phyloP scores from a whole-genome alignment of 805 yeast species.

The Saccharomyces mikatae region DNA sequence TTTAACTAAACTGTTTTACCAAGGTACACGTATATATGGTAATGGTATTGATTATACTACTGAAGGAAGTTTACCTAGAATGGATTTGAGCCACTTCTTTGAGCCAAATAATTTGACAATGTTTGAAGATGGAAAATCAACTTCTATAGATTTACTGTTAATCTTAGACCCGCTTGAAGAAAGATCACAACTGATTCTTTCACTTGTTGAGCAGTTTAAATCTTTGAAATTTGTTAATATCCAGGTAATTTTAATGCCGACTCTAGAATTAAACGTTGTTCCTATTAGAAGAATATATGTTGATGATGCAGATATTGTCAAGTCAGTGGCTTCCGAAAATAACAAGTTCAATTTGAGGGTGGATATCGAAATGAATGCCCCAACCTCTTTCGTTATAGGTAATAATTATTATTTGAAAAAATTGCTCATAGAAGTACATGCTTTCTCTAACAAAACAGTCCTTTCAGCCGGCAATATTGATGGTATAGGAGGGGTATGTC shows the following conservation, averaged over 20 bases:
- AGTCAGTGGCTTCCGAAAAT: slow-evolving; percentile 20
- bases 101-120: slow-evolving; percentile 12
- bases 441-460: slow-evolving; percentile 34
- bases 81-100: slow-evolving; percentile 33
- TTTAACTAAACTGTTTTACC: slow-evolving; percentile 39
- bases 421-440: slow-evolving; percentile 65
- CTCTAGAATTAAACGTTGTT: slow-evolving; percentile 33
- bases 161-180: slow-evolving; percentile 69
- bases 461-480: slow-evolving; percentile 22
- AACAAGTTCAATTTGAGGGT: slow-evolving; percentile 20
- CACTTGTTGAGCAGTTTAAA: slow-evolving; percentile 38
- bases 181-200: slow-evolving; percentile 52
- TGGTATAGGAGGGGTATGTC: slow-evolving; percentile 42
- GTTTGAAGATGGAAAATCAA: slow-evolving; percentile 19
- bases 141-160: slow-evolving; percentile 46
- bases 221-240: slow-evolving; percentile 44
- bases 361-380: slow-evolving; percentile 20
- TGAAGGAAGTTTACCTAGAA: slow-evolving; percentile 38
- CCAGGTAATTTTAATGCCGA: slow-evolving; percentile 53
- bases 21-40: slow-evolving; percentile 15
- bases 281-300: slow-evolving; percentile 52
- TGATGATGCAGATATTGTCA: slow-evolving; percentile 24
- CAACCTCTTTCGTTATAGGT: slow-evolving; percentile 8
- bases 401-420: slow-evolving; percentile 42
- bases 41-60: slow-evolving; percentile 36